Evolutionary conservation across 345 rosid species (phyloP).

Genomic region (Cardiospermum halicacabum): DNA sequence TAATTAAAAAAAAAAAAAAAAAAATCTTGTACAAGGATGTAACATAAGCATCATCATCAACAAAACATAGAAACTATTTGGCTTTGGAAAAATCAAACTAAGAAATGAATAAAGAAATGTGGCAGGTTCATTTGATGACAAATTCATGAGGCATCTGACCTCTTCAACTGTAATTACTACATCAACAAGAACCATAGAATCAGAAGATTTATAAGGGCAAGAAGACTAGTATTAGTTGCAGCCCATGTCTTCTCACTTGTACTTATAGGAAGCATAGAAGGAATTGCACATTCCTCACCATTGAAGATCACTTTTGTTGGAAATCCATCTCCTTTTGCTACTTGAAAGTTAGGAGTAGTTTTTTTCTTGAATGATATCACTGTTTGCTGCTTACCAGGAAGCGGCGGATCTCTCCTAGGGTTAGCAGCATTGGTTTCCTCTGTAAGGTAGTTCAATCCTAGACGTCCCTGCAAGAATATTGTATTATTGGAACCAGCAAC

Average conservation of each 20-base stretch:
- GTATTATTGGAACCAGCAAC: constrained; percentile 50
- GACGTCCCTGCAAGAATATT: constrained; percentile 65
- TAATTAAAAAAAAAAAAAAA: too few relatives aligned
- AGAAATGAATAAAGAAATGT: not conserved
- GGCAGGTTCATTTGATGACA: not conserved
- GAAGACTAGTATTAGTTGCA: not conserved
- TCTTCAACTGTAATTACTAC: not conserved
- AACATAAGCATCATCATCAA: not conserved
- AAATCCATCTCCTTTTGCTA: constrained; percentile 77
- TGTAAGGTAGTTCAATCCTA: constrained; percentile 67
- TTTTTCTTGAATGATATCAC: constrained; percentile 74
- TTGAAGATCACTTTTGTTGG: constrained; percentile 86
- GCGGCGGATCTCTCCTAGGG: constrained; percentile 52
- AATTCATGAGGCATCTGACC: not conserved
- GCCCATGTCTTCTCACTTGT: constrained; percentile 26
- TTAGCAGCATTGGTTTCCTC: constrained; percentile 50
- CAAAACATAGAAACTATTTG: not conserved
- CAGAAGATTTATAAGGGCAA: constrained; percentile 10
- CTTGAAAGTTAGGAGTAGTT: constrained; percentile 49
- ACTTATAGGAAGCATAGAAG: constrained; percentile 44
- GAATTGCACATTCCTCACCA: constrained; percentile 87
- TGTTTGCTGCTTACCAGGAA: constrained; percentile 88
- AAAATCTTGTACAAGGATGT: too few relatives aligned
- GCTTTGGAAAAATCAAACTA: not conserved
- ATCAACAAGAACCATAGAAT: constrained; percentile 6